Base-by-base conservation (phyloP, 2,329 filamentous ascomycete species). In the Exophiala phaeomuriformis region DNA sequence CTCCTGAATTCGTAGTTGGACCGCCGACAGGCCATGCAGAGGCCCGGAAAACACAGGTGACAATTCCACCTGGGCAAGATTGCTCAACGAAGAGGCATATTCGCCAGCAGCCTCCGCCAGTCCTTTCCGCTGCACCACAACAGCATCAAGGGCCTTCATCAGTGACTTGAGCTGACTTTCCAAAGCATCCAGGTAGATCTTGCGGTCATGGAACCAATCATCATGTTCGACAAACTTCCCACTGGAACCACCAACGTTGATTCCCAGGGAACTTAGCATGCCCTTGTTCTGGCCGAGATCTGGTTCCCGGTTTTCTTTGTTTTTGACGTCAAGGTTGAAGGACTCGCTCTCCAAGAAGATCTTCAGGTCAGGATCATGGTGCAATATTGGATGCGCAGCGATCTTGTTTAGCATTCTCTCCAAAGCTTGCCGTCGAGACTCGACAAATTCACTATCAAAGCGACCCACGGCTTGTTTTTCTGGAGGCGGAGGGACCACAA, bases 371-470 rank as follows among this genome's bases (percentile, higher is more conserved):
- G 81, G 84, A 66, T 98, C 93, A 64, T 95, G 88, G 67, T 97
- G 93, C 61, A 98, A 76, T 33, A 90, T 87, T 5, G 89, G 85
- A 68, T 98, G 93, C 7, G 83, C 81, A 2, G 91, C 89, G 56
- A 84, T 93, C 76, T 95, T 97, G 79, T 96, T 97, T 51, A 96
- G 76, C 93, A 98, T 98, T 68, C 93, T 88, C 72, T 98, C 93
- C 54, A 98, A 74, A 9, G 93, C 93, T 57, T 90, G 87, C 63
- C 93, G 82, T 64, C 93, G 80, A 41, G 88, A 89, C 71, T 98
- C 93, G 58, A 98, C 90, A 71, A 98, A 98, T 69, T 96, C 94
- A 62, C 82, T 88, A 71, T 98, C 91, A 67, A 98, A 98, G 37
- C 93, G 84, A 56, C 91, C 91, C 52, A 98, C 88, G 5, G 91